phyloP scores from a whole-genome alignment of 371 early-diverging fungal species.

The Actinomucor elegans region DNA sequence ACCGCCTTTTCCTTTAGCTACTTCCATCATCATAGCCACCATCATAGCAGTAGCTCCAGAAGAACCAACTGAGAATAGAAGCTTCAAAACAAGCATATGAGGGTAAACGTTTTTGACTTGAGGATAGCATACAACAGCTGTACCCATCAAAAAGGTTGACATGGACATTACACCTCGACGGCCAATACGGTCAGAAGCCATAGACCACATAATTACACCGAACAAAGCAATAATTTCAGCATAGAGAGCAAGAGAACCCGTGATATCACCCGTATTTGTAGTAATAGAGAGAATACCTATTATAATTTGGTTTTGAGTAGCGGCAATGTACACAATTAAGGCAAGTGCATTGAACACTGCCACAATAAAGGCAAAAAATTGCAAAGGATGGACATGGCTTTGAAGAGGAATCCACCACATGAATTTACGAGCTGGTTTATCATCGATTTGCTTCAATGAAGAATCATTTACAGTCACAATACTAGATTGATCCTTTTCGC shows the following conservation, averaged over 20 bases:
- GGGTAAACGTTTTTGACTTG: constrained; percentile 54
- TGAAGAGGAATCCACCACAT: constrained; percentile 41
- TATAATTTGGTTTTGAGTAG: constrained; percentile 32
- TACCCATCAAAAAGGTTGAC: constrained; percentile 50
- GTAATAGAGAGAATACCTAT: constrained; percentile 11
- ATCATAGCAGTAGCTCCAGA: constrained; percentile 73
- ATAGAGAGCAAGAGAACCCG: constrained; percentile 53
- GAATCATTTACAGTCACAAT: constrained; percentile 2
- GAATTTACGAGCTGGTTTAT: constrained; percentile 29
- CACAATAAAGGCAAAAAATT: constrained; percentile 33
- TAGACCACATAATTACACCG: constrained; percentile 38
- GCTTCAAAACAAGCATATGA: constrained; percentile 47
- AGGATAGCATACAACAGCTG: constrained; percentile 47
- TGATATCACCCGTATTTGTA: constrained; percentile 31
- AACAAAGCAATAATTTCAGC: constrained; percentile 57
- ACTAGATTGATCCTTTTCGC: too few relatives aligned
- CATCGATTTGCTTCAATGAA: background rate
- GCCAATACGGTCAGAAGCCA: constrained; percentile 20
- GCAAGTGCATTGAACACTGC: constrained; percentile 31
- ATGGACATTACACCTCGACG: constrained; percentile 21
- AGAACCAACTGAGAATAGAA: constrained; percentile 67
- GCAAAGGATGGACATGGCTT: constrained; percentile 32
- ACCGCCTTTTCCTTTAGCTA: constrained; percentile 49
- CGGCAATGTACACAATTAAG: constrained; percentile 36
- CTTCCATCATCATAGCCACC: constrained; percentile 57